Base-by-base conservation (phyloP, 2,329 filamentous ascomycete genomes). In the Dothideomycetes sp. region DNA sequence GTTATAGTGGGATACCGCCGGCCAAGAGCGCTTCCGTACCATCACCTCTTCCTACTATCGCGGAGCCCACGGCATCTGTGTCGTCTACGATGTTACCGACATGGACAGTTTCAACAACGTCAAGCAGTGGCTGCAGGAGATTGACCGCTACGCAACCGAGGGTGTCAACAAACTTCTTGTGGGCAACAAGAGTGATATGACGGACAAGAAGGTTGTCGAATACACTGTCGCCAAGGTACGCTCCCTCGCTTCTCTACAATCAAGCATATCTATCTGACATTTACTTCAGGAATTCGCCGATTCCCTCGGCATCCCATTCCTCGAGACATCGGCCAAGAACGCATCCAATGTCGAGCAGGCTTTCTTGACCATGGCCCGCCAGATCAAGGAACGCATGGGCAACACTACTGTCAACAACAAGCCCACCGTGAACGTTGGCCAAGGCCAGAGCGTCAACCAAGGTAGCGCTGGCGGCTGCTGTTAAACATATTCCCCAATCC, bases 61-160 rank as follows among this genome's bases (percentile, higher is more conserved):
- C 61, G 91, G 91, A 58, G 91, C 91, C 52, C 91, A 96, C 70
- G 91, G 91, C 56, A 98, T 98, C 70, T 98, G 91, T 70, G 89
- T 98, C 54, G 91, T 98, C 63, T 98, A 96, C 77, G 91, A 98
- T 80, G 91, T 98, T 60, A 98, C 91, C 53, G 91, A 98, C 65
- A 95, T 96, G 89, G 91, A 96, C 66, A 94, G 86, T 19, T 98
- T 98, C 85, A 96, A 98, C 81, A 98, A 96, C 72, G 91, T 98
- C 58, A 96, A 98, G 84, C 91, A 98, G 75, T 98, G 91, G 91
- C 79, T 98, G 47, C 91, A 98, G 68, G 91, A 98, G 72, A 98
- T 98, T 56, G 91, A 98, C 72, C 81, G 91, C 64, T 96, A 98
- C 60, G 91, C 91, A 55, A 98, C 91, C 52, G 91, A 98, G 70